Percentiles rank a stretch among this genome's conserved stretches.
Conservation (phyloP, 148 eudicot species). For the Camellia sinensis region DNA sequence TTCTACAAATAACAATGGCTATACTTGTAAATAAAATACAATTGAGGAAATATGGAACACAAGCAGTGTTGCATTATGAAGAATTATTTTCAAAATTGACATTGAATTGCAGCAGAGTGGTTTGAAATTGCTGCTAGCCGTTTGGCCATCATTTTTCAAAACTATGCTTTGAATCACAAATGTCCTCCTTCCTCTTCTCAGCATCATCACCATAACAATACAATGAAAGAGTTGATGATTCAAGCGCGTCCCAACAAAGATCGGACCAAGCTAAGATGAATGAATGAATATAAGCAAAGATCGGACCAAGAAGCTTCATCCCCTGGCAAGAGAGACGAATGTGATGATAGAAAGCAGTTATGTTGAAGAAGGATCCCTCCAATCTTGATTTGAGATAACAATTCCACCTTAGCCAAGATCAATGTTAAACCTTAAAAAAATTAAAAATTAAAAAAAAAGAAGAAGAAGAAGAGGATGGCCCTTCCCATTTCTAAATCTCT, state of each 20-base stretch:
- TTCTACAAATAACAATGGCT: no score
- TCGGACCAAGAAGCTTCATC: constrained; percentile 36
- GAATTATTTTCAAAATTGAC: neutral
- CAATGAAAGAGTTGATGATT: neutral
- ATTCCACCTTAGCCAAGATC: neutral
- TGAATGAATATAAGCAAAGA: neutral
- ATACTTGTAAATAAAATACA: neutral
- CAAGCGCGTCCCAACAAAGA: neutral
- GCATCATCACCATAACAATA: neutral
- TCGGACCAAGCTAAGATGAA: constrained; percentile 24
- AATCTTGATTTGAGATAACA: neutral
- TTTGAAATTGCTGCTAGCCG: neutral
- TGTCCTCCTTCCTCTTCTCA: no score
- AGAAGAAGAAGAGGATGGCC: no score
- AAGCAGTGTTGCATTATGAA: constrained; percentile 21
- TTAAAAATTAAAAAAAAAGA: no score
- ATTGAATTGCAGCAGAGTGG: neutral
- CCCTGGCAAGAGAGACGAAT: neutral
- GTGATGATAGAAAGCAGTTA: no score
- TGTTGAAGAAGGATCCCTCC: no score
- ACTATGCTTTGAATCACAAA: no score
- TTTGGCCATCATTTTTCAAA: neutral
- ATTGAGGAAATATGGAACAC: constrained; percentile 11
- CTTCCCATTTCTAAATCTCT: no score
- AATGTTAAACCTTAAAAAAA: no score